Percentiles rank a stretch among this genome's conserved stretches.
These are phyloP conservation scores for Phascolomyces articulosus DNA, from an alignment of 371 early-diverging fungal genomes.

Conservation along the genomic window DNA sequence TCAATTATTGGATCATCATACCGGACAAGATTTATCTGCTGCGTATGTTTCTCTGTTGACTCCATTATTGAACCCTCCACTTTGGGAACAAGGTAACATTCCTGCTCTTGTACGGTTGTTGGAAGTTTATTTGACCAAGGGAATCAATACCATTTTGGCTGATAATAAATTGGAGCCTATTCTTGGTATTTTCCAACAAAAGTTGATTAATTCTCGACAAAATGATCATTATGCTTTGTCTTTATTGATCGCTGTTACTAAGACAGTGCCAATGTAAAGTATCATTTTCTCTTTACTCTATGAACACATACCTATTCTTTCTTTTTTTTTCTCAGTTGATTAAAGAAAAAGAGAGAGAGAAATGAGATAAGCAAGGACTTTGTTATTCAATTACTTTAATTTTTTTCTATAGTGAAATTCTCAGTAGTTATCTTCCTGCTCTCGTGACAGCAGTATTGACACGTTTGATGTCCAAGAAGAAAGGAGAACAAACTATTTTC, in stretches of 20 bases:
- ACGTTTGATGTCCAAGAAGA: slow-evolving; percentile 78
- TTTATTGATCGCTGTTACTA: slow-evolving; percentile 73
- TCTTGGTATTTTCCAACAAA: slow-evolving; percentile 92
- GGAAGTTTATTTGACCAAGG: slow-evolving; percentile 82
- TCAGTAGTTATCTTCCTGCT: slow-evolving; percentile 74
- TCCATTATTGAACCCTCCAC: slow-evolving; percentile 79
- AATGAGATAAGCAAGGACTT: neutral
- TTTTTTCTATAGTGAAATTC: slow-evolving; percentile 35
- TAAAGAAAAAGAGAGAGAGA: too few relatives aligned
- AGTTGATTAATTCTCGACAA: slow-evolving; percentile 81
- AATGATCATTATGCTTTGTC: slow-evolving; percentile 89
- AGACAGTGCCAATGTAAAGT: slow-evolving; percentile 69
- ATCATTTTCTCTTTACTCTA: too few relatives aligned
- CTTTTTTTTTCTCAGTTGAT: slow-evolving; percentile 2
- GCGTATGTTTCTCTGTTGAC: slow-evolving; percentile 74
- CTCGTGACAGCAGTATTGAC: slow-evolving; percentile 79
- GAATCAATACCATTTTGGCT: slow-evolving; percentile 63
- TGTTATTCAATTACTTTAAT: neutral
- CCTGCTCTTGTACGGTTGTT: slow-evolving; percentile 92
- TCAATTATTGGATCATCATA: slow-evolving; percentile 81
- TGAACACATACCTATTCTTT: too few relatives aligned
- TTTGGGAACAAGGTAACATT: slow-evolving; percentile 94
- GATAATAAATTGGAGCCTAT: slow-evolving; percentile 78
- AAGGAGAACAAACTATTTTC: slow-evolving; percentile 29
- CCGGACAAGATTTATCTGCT: slow-evolving; percentile 65